Base-by-base conservation (phyloP, 148 eudicot genomes). In the Rhododendron mucronatum region DNA sequence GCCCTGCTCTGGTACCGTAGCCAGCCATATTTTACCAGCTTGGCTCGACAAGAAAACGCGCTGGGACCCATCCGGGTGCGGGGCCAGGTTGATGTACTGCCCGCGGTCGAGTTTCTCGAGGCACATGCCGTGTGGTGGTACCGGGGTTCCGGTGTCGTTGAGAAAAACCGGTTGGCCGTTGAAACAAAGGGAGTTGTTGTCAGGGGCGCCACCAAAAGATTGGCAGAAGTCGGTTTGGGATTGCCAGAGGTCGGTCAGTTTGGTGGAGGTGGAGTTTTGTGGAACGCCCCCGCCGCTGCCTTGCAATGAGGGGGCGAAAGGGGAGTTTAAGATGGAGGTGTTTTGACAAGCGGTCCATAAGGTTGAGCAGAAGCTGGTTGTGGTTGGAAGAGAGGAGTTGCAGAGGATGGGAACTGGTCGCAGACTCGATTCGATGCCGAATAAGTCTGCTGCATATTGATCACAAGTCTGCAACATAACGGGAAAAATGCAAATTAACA, bases 21-120 rank as follows among this genome's bases (percentile, higher is more conserved):
- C 98, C 57, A 97, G 82, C 97, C 97, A 97, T 39, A 97, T 91
- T 84, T 93, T 95, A 7, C 99, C 99, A 0, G 94, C 92, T 69
- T 92, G 91, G 86, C 90, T 92, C 1, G 98, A 95, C 86, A 95
- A 94, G 89, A 97, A 97, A 51, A 94, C 95, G 1, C 95, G 94
- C 84, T 90, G 93, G 23, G 99, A 93, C 30, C 96, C 98, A 75
- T 97, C 99, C 0, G 99, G 99, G 80, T 97, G 99, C 5, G 96
- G 85, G 82, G 86, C 96, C 98, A 97, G 92, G 82, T 94, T 97
- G 87, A 97, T 89, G 78, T 93, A 97, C 45, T 93, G 83, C 3
- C 92, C 95, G 45, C 50, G 84, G 10, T 89, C 91, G 41, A 95
- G 82, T 87, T 91, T 97, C 94, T 97, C 99, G n/a, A 97, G 91